These are phyloP conservation scores for Nidularia pulvinata DNA, from an alignment of 768 basidiomycete genomes.

Conservation along the genomic window DNA sequence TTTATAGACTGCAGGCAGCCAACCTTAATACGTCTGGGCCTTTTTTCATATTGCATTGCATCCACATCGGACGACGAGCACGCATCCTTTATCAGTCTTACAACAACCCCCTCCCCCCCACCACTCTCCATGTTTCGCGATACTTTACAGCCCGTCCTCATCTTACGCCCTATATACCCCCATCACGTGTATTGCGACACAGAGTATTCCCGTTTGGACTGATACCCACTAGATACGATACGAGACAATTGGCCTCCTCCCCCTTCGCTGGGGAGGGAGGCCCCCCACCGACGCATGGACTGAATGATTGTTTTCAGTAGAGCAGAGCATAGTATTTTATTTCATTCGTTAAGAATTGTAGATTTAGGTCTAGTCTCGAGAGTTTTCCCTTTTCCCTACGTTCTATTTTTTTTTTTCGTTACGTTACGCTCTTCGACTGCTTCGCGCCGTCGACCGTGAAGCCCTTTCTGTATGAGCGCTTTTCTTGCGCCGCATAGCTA, in stretches of 20 bases:
- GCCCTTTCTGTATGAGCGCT: conserved; percentile 3
- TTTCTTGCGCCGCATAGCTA: background rate
- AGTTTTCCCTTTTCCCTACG: conserved; percentile 11
- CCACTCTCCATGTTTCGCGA: background rate
- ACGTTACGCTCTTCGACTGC: conserved; percentile 9
- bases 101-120: background rate
- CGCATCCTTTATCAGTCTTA: conserved; percentile 1
- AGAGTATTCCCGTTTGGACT: conserved; percentile 23
- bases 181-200: conserved; percentile 21
- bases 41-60: conserved; percentile 4
- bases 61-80: background rate
- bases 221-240: conserved; percentile 31
- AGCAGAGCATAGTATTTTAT: conserved; percentile 66
- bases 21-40: conserved; percentile 18
- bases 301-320: conserved; percentile 14
- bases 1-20: background rate
- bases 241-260: conserved; percentile 51
- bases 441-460: too few relatives aligned
- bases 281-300: conserved; percentile 1
- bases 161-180: conserved; percentile 13
- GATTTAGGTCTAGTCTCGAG: conserved; percentile 17
- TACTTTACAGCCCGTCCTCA: conserved; percentile 6
- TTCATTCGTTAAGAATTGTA: conserved; percentile 8
- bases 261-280: background rate
- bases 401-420: conserved; percentile 11